A percentile compares a stretch with the other conserved stretches of the same genome.
Conservation (phyloP, 306 rosid species). For the Quercus aquifolioides region DNA sequence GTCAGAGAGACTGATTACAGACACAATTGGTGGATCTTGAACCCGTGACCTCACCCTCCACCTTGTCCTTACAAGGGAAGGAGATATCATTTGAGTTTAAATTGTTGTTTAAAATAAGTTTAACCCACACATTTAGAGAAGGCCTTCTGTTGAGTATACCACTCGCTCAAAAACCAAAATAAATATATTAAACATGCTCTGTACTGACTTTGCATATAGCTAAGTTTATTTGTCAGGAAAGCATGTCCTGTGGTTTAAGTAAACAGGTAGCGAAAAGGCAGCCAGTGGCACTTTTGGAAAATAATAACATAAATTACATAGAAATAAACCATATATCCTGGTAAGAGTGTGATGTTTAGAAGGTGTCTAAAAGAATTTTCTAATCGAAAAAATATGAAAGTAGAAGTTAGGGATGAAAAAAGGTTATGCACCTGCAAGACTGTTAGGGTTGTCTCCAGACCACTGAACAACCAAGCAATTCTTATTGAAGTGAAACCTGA, state of each 20-base stretch:
- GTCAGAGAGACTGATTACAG: not conserved
- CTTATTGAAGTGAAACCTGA: slow-evolving; percentile 68
- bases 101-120: not conserved
- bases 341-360: not conserved
- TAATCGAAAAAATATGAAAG: not conserved
- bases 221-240: not conserved
- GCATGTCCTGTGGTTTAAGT: not conserved
- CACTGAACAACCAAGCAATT: slow-evolving; percentile 79
- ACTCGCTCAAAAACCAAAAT: not conserved
- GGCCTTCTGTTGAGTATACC: not conserved
- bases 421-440: slow-evolving; percentile 74
- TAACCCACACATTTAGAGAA: not conserved
- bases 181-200: not conserved
- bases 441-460: slow-evolving; percentile 99
- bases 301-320: not conserved
- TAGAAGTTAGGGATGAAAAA: slow-evolving; percentile 12
- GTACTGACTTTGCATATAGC: not conserved
- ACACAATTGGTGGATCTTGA: not conserved
- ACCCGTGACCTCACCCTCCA: too few species aligned
- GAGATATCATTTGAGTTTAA: not conserved
- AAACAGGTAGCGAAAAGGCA: not conserved
- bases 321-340: not conserved
- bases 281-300: not conserved
- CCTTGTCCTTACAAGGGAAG: too few species aligned
- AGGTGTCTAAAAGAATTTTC: not conserved